Evolutionary conservation across 768 basidiomycete species (phyloP).

Genomic region (Boletus huronensis): DNA sequence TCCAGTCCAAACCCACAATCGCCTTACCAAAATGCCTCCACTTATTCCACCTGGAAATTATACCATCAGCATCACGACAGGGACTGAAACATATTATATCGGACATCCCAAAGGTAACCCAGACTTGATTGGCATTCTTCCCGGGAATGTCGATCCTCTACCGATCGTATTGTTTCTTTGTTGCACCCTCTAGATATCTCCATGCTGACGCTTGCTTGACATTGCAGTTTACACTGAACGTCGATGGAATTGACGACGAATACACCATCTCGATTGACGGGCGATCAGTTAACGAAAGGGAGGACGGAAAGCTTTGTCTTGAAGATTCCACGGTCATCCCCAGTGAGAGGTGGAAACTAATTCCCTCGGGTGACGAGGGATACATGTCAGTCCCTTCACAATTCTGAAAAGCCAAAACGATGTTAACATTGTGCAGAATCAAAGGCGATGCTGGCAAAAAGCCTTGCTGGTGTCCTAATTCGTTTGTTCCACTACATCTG

Average conservation of each 20-base stretch:
- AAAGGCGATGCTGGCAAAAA: not conserved
- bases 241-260: not conserved
- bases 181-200: not conserved
- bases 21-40: not conserved
- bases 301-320: not conserved
- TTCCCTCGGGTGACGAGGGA: not conserved
- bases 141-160: not conserved
- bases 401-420: no score
- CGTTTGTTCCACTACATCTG: not conserved
- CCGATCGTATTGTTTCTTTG: not conserved
- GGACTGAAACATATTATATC: not conserved
- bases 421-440: not conserved
- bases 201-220: not conserved
- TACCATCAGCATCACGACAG: not conserved
- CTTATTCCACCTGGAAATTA: not conserved
- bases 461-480: not conserved
- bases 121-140: not conserved
- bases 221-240: not conserved
- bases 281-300: not conserved
- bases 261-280: not conserved
- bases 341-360: not conserved
- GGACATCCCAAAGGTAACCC: not conserved
- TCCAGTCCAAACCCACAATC: not conserved
- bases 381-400: not conserved
- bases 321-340: accelerated